These are phyloP conservation scores for Terfezia claveryi DNA, from an alignment of 495 filamentous ascomycete species.

Conservation along the genomic window DNA sequence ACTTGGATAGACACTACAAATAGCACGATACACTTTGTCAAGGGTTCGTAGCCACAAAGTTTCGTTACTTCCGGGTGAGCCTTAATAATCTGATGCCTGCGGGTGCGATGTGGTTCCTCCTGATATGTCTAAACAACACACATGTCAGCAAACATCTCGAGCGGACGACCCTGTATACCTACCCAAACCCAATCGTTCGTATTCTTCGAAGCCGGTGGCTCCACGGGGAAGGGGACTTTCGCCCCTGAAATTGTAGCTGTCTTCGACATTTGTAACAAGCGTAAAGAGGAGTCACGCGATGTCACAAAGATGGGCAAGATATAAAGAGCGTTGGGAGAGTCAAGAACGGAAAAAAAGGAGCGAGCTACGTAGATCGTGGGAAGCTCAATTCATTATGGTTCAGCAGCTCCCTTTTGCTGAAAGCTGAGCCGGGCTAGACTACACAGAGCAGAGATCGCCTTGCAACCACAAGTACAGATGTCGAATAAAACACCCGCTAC, in stretches of 20 bases:
- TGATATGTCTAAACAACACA: constrained; percentile 69
- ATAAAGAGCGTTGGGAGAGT: too few relatives aligned
- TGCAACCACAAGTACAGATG: too few relatives aligned
- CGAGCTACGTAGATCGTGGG: too few relatives aligned
- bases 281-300: too few relatives aligned
- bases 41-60: constrained; percentile 86
- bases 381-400: too few relatives aligned
- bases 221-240: neutral
- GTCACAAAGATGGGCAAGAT: too few relatives aligned
- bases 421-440: too few relatives aligned
- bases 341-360: too few relatives aligned
- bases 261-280: neutral
- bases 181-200: constrained; percentile 18
- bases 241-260: neutral
- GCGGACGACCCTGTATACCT: neutral
- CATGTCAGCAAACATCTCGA: neutral
- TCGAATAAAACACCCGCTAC: too few relatives aligned
- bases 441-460: too few relatives aligned
- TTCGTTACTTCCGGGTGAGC: constrained; percentile 96
- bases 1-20: constrained; percentile 69
- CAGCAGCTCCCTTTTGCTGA: too few relatives aligned
- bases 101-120: constrained; percentile 85
- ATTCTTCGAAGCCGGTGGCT: neutral
- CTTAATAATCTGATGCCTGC: constrained; percentile 87
- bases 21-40: constrained; percentile 83